A percentile compares a stretch with the other conserved stretches of the same genome.
Conservation (phyloP, 768 basidiomycete species). For the Mycena sanguinolenta region DNA sequence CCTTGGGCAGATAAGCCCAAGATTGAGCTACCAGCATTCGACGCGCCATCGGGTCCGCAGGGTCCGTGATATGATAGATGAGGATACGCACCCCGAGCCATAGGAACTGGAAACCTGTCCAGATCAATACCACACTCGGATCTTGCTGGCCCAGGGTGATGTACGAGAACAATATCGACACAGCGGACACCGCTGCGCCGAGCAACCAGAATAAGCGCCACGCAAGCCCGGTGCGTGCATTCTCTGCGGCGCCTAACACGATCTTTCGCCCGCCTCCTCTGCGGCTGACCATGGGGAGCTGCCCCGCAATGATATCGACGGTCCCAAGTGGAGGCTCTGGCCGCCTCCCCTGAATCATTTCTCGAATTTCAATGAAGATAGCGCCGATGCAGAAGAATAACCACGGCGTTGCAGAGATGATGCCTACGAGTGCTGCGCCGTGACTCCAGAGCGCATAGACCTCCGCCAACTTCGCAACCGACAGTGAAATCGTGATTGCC, state of each 20-base stretch:
- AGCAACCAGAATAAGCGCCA: constrained; percentile 44
- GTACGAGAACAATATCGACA: constrained; percentile 40
- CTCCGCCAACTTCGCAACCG: constrained; percentile 38
- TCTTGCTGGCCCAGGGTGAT: constrained; percentile 20
- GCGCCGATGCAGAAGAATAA: constrained; percentile 37
- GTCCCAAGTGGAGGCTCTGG: constrained; percentile 19
- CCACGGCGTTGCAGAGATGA: constrained; percentile 39
- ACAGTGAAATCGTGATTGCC: constrained; percentile 22
- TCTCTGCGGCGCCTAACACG: constrained; percentile 39
- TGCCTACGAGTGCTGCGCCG: constrained; percentile 7
- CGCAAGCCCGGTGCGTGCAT: constrained; percentile 21
- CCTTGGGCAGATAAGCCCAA: constrained; percentile 17
- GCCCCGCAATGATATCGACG: constrained; percentile 41
- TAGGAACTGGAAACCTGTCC: constrained; percentile 42
- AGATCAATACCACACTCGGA: constrained; percentile 35
- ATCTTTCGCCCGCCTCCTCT: constrained; percentile 38
- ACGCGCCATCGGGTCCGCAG: constrained; percentile 13
- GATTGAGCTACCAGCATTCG: constrained; percentile 27
- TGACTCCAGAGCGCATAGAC: constrained; percentile 38
- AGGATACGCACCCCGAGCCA: constrained; percentile 42
- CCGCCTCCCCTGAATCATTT: constrained; percentile 14
- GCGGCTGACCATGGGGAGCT: constrained; percentile 38
- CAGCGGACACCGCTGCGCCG: constrained; percentile 38
- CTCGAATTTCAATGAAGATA: constrained; percentile 22
- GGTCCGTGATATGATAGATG: constrained; percentile 38